phyloP scores from a whole-genome alignment of 345 rosid genomes.

The Linum tenue region DNA sequence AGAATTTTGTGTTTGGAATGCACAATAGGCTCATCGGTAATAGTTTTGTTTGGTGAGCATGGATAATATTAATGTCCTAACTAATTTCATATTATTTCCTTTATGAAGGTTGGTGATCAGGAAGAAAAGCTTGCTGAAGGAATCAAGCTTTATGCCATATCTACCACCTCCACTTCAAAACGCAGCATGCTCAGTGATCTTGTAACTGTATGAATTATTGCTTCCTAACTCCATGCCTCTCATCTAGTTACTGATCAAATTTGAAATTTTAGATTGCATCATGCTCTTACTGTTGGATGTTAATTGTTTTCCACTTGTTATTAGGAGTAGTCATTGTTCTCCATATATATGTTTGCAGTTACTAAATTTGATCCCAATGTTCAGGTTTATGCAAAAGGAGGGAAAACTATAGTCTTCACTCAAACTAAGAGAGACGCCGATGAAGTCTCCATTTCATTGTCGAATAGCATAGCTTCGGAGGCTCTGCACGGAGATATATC shows the following conservation, averaged over 20 bases:
- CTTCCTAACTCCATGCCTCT: background rate
- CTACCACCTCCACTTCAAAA: slow-evolving; percentile 70
- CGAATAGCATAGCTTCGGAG: slow-evolving; percentile 81
- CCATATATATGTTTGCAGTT: background rate
- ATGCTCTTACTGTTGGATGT: background rate
- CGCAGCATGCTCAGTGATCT: slow-evolving; percentile 83
- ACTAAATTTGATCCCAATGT: background rate
- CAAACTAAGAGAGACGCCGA: slow-evolving; percentile 96
- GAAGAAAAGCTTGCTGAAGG: slow-evolving; percentile 96
- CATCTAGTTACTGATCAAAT: background rate
- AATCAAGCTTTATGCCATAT: slow-evolving; percentile 76
- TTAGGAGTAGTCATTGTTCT: background rate
- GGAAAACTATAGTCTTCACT: slow-evolving; percentile 95
- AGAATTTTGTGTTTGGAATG: background rate
- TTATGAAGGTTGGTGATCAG: slow-evolving; percentile 72
- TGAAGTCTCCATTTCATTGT: slow-evolving; percentile 73
- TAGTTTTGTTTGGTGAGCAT: background rate
- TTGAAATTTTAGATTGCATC: background rate
- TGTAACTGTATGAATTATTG: slow-evolving; percentile 46
- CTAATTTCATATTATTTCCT: slow-evolving; percentile 2
- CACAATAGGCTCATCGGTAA: background rate
- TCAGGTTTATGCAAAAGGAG: slow-evolving; percentile 95
- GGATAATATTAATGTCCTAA: background rate
- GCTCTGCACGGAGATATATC: slow-evolving; percentile 99
- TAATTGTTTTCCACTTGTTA: background rate